Base-by-base conservation (phyloP, 73 alveolate genomes). In the Loxodes magnus region DNA sequence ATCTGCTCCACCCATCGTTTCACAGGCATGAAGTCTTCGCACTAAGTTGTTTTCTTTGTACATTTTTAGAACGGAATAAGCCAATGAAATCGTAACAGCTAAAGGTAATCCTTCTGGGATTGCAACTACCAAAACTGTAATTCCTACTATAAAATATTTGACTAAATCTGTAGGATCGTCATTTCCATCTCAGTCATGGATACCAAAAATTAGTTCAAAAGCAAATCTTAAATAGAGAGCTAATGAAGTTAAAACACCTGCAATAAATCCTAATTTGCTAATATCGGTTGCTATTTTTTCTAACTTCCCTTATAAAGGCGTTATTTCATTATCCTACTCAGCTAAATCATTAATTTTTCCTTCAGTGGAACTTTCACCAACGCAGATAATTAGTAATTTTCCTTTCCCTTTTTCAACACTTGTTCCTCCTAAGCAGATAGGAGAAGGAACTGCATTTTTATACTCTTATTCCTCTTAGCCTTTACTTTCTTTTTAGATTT, bases 21-120 rank as follows among this genome's bases (percentile, higher is more conserved):
- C 98, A 44, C 93, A 76, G n/a, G 94, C 91, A 17, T 74, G 81
- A 69, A 89, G 67, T 55, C 68, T 66, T 53, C 84, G 79, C 17
- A 89, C 93, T 41, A 73, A 67, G 60, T 77, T 82, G 30, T 76
- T 27, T 24, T 74, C 83, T 54, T 51, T 65, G 44, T 66, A 78
- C 96, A 90, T 90, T 43, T 86, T 70, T 50, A 74, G 67, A 57
- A 88, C 75, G n/a, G 94, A 77, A 34, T 53, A 71, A 4, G 96
- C 85, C 23, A 81, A 51, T 7, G 84, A 71, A 63, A 89, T 52
- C 29, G 94, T 74, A 37, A 85, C 96, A 5, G 93, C 89, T 3
- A 84, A 62, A 14, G 95, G 96, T 7, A 85, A 64, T 5, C 98
- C 95, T 54, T 85, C 94, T 10, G 98, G 98, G 43, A 89, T 84